phyloP scores from a whole-genome alignment of 2,329 filamentous ascomycete species.

The Neobulgaria alba region DNA sequence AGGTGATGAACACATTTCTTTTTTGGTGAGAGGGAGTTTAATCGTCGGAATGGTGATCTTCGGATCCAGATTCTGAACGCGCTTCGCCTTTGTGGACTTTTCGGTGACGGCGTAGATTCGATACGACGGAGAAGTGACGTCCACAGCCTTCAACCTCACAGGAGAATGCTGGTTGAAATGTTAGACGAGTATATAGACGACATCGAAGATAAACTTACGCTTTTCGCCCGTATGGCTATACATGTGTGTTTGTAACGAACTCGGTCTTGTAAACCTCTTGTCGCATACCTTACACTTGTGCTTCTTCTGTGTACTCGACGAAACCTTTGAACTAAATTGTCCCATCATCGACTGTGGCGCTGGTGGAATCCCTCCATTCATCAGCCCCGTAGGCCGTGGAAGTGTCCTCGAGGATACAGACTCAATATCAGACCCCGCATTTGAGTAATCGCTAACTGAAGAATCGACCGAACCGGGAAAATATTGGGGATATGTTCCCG shows the following conservation, averaged over 20 bases:
- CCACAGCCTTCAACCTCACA: constrained; percentile 94
- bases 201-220: constrained; percentile 52
- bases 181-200: constrained; percentile 7
- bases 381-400: constrained; percentile 63
- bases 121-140: constrained; percentile 93
- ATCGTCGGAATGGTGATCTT: constrained; percentile 49
- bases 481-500: constrained; percentile 71
- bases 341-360: constrained; percentile 97
- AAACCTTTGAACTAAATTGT: constrained; percentile 94
- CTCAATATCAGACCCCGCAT: constrained; percentile 78
- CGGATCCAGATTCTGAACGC: constrained; percentile 53
- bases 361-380: constrained; percentile 58
- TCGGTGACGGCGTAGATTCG: constrained; percentile 85
- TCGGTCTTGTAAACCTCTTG: constrained; percentile 91
- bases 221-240: constrained; percentile 98
- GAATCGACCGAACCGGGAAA: constrained; percentile 79
- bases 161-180: constrained; percentile 60
- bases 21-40: constrained; percentile 6
- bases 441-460: constrained; percentile 88
- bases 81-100: constrained; percentile 86
- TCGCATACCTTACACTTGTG: constrained; percentile 99
- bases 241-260: constrained; percentile 94
- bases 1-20: not conserved
- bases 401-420: constrained; percentile 73
- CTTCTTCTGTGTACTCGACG: constrained; percentile 95